Evolutionary conservation across 2,329 filamentous ascomycete genomes (phyloP).

Genomic region (Fusarium proliferatum): DNA sequence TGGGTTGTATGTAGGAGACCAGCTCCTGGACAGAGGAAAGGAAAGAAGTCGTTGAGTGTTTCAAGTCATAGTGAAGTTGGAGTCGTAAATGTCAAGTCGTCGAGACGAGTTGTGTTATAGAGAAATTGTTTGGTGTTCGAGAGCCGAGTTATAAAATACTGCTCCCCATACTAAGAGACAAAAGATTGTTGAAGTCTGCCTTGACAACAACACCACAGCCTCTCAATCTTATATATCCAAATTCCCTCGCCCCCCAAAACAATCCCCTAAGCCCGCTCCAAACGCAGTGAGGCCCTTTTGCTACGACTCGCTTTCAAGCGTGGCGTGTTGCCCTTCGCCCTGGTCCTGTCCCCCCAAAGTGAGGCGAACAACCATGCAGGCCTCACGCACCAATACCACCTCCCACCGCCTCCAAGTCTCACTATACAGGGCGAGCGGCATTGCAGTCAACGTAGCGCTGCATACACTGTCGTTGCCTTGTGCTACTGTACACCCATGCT

Average conservation of each 20-base stretch:
- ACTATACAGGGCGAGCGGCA: slow-evolving; percentile 6
- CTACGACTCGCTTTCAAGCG: slow-evolving; percentile 18
- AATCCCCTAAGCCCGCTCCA: not conserved
- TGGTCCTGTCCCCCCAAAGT: slow-evolving; percentile 13
- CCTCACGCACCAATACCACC: slow-evolving; percentile 25
- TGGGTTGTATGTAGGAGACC: slow-evolving; percentile 10
- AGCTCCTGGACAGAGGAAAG: slow-evolving; percentile 18
- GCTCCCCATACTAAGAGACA: not conserved
- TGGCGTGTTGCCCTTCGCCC: slow-evolving; percentile 28
- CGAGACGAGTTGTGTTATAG: too few species aligned
- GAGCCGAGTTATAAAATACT: not conserved
- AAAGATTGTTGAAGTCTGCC: slow-evolving; percentile 4
- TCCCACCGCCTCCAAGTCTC: slow-evolving; percentile 18
- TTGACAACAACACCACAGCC: not conserved
- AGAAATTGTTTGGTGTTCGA: not conserved
- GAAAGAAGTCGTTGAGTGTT: not conserved
- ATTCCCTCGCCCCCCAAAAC: not conserved
- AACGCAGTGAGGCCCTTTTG: slow-evolving; percentile 22
- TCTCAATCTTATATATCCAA: slow-evolving; percentile 23
- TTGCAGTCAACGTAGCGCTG: slow-evolving; percentile 20
- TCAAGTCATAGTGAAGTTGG: not conserved
- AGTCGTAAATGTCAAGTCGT: not conserved
- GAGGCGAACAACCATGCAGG: slow-evolving; percentile 35
- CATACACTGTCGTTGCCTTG: slow-evolving; percentile 11
- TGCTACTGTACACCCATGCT: not conserved